Base-by-base conservation (phyloP, 768 basidiomycete genomes). In the Podaxis sp. region DNA sequence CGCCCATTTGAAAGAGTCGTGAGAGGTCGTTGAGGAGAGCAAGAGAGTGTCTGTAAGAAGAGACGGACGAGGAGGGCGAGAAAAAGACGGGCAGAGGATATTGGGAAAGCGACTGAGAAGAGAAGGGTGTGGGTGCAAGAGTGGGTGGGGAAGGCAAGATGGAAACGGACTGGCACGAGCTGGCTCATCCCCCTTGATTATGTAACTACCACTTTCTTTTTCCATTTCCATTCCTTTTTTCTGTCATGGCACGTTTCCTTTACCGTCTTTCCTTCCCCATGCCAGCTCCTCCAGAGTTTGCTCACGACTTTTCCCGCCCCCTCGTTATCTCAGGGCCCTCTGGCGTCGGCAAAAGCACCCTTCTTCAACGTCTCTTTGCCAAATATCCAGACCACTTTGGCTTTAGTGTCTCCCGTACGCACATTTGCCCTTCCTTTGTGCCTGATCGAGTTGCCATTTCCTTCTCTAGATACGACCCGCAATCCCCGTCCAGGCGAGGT, bases 281-380 rank as follows among this genome's bases (percentile, higher is more conserved):
- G 54, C 44, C 62, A 46, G 46, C 61, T 38, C 46, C 60, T 19
- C 17, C 19, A 8, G 6, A 46, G n/a, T 46, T 46, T 17, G 44
- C 44, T 17, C 44, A 46, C 56, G 36, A 64, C 62, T 84, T 86
- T 68, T 69, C 83, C 12, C 85, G 90, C 64, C 95, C 95, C 3
- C 86, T 97, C 57, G 87, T 97, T 48, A 80, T 96, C 64, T 96
- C 91, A 59, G 93, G 94, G 0, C 95, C 95, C 0, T 95, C 93
- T 1, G 95, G 96, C 63, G 92, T 95, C 2, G 96, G 96, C 57
- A 99, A 98, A 75, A 93, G 90, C 70, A 96, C 96, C 0, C 86
- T 98, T 36, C 84, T 98, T 55, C 80, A 81, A 56, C 87, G 87
- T 56, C 87, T 99, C 58, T 92, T 98, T 73, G 76, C 75, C 30